Evolutionary conservation across 1,139 yeast genomes (phyloP).

Genomic region (Geotrichum australiense): DNA sequence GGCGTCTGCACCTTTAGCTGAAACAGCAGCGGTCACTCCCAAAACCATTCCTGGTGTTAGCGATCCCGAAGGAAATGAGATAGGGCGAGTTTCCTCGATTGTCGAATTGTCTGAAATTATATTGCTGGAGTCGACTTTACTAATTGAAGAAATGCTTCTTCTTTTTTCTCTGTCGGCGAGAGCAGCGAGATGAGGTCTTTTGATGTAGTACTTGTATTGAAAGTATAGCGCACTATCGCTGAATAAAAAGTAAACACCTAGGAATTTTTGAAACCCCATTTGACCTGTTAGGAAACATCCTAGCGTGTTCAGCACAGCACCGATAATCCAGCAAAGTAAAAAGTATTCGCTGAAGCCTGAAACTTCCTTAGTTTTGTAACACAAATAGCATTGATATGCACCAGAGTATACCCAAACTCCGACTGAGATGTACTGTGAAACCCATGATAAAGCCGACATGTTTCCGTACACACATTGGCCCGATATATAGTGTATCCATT

Average conservation of each 20-base stretch:
- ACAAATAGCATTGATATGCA: conserved; percentile 28
- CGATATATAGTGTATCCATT: conserved; percentile 20
- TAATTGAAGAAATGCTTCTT: neutral
- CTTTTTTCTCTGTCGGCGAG: conserved; percentile 7
- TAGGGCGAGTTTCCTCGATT: conserved; percentile 2
- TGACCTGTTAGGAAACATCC: conserved; percentile 32
- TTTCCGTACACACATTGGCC: conserved; percentile 22
- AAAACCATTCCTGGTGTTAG: conserved; percentile 18
- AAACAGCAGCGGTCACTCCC: conserved; percentile 13
- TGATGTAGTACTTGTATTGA: conserved; percentile 28
- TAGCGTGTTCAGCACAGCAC: conserved; percentile 30
- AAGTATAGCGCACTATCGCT: conserved; percentile 26
- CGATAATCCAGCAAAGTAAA: conserved; percentile 29
- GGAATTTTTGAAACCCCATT: conserved; percentile 30
- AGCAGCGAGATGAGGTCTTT: conserved; percentile 14
- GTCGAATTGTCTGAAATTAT: neutral
- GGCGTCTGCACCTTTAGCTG: conserved; percentile 12
- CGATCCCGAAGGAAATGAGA: neutral
- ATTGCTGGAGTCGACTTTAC: neutral
- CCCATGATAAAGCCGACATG: conserved; percentile 22
- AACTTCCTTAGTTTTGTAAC: conserved; percentile 26
- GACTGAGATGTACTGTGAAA: conserved; percentile 28
- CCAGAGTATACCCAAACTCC: conserved; percentile 32
- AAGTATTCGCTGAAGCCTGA: conserved; percentile 32
- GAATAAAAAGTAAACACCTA: conserved; percentile 25